Evolutionary conservation across 805 yeast genomes (phyloP), one percentile per base, ranked within the genome.

Genomic region (Sungouiozyma intestinalis): DNA sequence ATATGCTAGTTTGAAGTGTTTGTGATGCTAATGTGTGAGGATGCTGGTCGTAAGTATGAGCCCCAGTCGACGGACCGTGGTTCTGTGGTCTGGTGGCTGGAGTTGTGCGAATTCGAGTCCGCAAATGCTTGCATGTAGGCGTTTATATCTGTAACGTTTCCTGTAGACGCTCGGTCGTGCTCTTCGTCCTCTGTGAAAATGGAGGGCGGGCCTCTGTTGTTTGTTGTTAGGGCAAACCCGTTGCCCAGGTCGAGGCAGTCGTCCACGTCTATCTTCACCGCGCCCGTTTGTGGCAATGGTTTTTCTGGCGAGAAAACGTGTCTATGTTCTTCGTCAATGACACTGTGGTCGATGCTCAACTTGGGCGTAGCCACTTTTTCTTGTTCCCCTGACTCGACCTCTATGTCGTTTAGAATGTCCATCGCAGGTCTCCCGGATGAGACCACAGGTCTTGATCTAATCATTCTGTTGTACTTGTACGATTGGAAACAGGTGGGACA

Each of bases 401-500:
- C 29, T 24, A 24, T 43, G 14, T 46, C 40, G 27, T 43, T 35
- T 38, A 46, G 29, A 16, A 46, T 16, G 15, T 46, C 43, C 3
- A 41, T 43, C 11, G 45, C 43, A 2, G 43, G 40, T 29, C 27
- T 18, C 5, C 16, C 36, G 33, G 41, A 35, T 6, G n/a, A 18
- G 2, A 33, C n/a, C 7, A 39, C 9, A 5, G 51, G 51, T 20
- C 51, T 32, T 17, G 44, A 45, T 33, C 57, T 47, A 15, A 57
- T 49, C 17, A 43, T 45, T 34, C 48, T 47, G 40, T 60, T 62
- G 64, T 75, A 78, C 20, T 59, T 55, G 11, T 60, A 47, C 0
- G 85, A 78, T 7, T 60, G 62, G 20, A 74, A 61, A 2, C 88
- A 81, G 54, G 59, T 72, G 38, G 71, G 64, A 49, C 88, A 80